Conservation (phyloP, 2,329 filamentous ascomycete species). For the Phyllosticta citriasiana region DNA sequence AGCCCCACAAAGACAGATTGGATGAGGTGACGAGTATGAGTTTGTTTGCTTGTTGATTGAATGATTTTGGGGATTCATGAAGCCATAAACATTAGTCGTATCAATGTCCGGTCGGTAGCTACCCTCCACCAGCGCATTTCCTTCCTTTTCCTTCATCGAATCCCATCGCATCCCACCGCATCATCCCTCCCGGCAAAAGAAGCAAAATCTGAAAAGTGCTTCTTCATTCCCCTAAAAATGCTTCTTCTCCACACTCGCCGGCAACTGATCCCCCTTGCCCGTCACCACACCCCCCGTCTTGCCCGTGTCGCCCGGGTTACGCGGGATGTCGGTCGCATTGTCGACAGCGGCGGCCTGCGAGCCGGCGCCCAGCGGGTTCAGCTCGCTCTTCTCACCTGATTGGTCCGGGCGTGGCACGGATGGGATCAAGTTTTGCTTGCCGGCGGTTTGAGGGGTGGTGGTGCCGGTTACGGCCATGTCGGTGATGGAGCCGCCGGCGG, state of each 20-base stretch:
- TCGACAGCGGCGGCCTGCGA: conserved; percentile 33
- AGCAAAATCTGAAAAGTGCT: not conserved
- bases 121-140: too few species aligned
- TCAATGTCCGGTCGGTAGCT: not conserved
- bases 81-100: not conserved
- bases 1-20: not conserved
- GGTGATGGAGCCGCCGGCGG: conserved; percentile 23
- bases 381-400: conserved; percentile 18
- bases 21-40: not conserved
- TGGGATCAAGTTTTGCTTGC: conserved; percentile 35
- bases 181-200: not conserved
- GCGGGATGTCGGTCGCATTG: conserved; percentile 39
- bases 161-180: too few species aligned
- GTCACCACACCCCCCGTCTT: conserved; percentile 26
- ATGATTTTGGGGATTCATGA: not conserved
- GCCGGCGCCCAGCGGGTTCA: conserved; percentile 27
- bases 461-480: conserved; percentile 28
- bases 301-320: conserved; percentile 21
- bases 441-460: conserved; percentile 37
- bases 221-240: conserved; percentile 10
- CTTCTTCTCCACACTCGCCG: conserved; percentile 22
- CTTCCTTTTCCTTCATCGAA: too few species aligned
- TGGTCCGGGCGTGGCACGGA: conserved; percentile 41
- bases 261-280: conserved; percentile 24
- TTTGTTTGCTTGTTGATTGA: not conserved